These are phyloP conservation scores for Penicillium sp. DNA, from an alignment of 2,329 filamentous ascomycete species.

Conservation along the genomic window DNA sequence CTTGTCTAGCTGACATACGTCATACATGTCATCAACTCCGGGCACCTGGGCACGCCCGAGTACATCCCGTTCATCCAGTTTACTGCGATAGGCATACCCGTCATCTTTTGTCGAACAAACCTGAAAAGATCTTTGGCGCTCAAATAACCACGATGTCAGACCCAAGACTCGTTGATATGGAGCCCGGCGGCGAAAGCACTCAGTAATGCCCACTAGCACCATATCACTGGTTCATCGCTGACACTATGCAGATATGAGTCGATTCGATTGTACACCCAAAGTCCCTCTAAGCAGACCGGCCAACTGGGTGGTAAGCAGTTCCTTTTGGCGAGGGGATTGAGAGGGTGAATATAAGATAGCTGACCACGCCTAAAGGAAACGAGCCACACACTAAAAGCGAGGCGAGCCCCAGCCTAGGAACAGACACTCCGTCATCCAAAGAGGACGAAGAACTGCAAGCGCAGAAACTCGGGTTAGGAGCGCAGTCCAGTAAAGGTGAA, in stretches of 20 bases:
- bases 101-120: background rate
- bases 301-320: slow-evolving; percentile 54
- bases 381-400: slow-evolving; percentile 37
- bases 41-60: background rate
- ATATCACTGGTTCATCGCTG: background rate
- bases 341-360: background rate
- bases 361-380: slow-evolving; percentile 19
- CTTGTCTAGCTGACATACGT: slow-evolving; percentile 17
- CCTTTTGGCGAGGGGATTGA: background rate
- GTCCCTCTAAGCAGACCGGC: slow-evolving; percentile 56
- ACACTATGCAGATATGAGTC: slow-evolving; percentile 56
- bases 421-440: slow-evolving; percentile 46
- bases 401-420: slow-evolving; percentile 34
- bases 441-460: slow-evolving; percentile 55
- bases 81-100: background rate
- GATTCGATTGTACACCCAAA: slow-evolving; percentile 51
- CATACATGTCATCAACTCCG: slow-evolving; percentile 12
- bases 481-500: slow-evolving; percentile 42
- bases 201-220: slow-evolving; percentile 45
- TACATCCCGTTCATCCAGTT: background rate
- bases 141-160: slow-evolving; percentile 45
- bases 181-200: slow-evolving; percentile 60
- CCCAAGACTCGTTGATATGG: slow-evolving; percentile 59
- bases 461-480: slow-evolving; percentile 57
- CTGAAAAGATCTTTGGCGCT: background rate